Evolutionary conservation across 2,329 filamentous ascomycete genomes (phyloP).

Genomic region (Xylariaceae sp.): DNA sequence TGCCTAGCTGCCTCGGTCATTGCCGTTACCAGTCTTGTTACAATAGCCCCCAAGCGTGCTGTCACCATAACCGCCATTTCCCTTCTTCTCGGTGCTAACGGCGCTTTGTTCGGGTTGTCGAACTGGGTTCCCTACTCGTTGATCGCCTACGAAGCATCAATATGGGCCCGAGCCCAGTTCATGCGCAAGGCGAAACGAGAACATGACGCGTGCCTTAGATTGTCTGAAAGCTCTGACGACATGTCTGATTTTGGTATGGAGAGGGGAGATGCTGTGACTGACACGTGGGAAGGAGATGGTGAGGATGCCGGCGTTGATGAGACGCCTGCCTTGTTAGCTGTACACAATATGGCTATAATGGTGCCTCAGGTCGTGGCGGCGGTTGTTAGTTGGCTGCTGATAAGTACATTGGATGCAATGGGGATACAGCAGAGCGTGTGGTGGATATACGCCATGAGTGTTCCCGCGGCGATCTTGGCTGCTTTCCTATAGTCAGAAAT

Average conservation of each 20-base stretch:
- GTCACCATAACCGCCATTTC: background rate
- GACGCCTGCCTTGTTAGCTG: conserved; percentile 1
- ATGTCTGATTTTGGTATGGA: background rate
- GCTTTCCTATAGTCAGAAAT: background rate
- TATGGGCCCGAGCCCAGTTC: background rate
- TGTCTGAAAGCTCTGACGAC: background rate
- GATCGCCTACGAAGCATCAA: conserved; percentile 2
- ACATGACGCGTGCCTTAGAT: background rate
- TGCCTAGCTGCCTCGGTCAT: background rate
- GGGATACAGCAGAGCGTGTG: background rate
- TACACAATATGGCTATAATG: conserved; percentile 1
- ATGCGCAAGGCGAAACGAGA: background rate
- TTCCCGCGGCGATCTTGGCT: conserved; percentile 2
- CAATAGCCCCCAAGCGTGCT: background rate
- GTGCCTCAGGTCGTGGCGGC: background rate
- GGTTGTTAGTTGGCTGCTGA: background rate
- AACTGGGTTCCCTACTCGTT: conserved; percentile 4
- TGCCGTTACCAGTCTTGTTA: background rate
- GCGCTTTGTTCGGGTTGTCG: background rate
- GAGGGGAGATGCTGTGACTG: background rate
- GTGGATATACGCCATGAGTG: conserved; percentile 2
- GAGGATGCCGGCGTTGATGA: background rate
- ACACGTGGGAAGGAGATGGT: background rate
- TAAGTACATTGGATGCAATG: background rate
- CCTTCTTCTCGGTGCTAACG: conserved; percentile 1